Percentiles rank a stretch among this genome's conserved stretches.
phyloP scores from a whole-genome alignment of 108 stramenopile genomes.

The Licmophora abbreviata region DNA sequence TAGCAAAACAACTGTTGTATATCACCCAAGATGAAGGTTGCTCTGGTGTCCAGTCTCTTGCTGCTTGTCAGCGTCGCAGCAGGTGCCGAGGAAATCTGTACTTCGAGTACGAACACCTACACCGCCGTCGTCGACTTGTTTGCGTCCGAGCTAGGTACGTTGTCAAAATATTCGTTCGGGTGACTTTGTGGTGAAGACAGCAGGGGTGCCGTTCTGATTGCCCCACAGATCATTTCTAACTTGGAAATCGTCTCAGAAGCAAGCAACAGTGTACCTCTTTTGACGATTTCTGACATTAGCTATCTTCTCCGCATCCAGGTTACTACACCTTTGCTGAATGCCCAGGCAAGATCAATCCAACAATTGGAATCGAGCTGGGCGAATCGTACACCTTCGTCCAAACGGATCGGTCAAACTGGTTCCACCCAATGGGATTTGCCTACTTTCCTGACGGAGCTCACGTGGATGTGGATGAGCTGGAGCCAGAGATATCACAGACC shows the following conservation, averaged over 20 bases:
- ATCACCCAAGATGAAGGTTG: too few relatives aligned
- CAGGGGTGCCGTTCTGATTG: neutral
- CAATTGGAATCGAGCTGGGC: conserved; percentile 59
- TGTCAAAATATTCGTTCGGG: too few relatives aligned
- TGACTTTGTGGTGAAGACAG: neutral
- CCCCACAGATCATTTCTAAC: neutral
- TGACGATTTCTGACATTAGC: conserved; percentile 15
- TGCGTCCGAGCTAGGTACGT: conserved; percentile 21
- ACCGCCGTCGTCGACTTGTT: conserved; percentile 21
- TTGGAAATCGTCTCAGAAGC: neutral
- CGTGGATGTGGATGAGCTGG: conserved; percentile 71
- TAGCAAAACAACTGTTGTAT: too few relatives aligned
- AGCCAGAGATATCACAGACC: conserved; percentile 47
- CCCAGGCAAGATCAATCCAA: conserved; percentile 62
- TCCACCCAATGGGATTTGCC: conserved; percentile 84
- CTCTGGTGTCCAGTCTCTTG: too few relatives aligned
- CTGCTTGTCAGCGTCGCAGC: too few relatives aligned
- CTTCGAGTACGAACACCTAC: conserved; percentile 8
- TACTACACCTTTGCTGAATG: conserved; percentile 79
- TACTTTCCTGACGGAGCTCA: conserved; percentile 88
- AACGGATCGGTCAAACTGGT: conserved; percentile 41
- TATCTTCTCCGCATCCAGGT: conserved; percentile 35
- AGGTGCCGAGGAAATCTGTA: conserved; percentile 8
- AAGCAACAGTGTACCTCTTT: neutral
- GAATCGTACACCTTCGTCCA: conserved; percentile 74